Evolutionary conservation across 257 asterid species (phyloP).

Genomic region (Cordia subcordata): DNA sequence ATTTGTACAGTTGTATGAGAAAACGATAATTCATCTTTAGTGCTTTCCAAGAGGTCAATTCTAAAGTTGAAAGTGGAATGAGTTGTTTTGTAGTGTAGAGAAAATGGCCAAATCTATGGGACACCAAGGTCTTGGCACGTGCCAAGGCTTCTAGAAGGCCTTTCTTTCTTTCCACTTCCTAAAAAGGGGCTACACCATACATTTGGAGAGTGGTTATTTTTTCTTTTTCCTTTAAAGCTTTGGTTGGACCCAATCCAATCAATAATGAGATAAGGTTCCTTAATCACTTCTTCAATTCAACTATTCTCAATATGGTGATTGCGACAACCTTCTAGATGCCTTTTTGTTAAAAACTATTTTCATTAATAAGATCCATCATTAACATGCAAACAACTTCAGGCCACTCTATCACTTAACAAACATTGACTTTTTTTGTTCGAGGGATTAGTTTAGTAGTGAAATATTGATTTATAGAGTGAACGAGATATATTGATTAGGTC

Average conservation of each 20-base stretch:
- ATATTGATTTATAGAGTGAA: too few relatives aligned
- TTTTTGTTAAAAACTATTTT: neutral
- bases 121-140: neutral
- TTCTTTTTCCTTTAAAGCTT: neutral
- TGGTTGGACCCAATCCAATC: constrained; percentile 6
- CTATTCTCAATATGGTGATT: neutral
- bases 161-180: constrained; percentile 9
- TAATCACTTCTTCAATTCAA: too few relatives aligned
- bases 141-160: constrained; percentile 38
- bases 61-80: neutral
- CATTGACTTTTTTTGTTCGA: too few relatives aligned
- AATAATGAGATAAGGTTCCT: neutral
- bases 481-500: too few relatives aligned
- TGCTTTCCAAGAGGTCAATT: neutral
- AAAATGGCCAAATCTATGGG: neutral
- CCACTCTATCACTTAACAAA: too few relatives aligned
- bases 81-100: too few relatives aligned
- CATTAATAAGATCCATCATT: neutral
- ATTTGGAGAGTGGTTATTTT: constrained; percentile 12
- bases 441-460: too few relatives aligned
- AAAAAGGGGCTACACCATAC: constrained; percentile 18
- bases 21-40: neutral
- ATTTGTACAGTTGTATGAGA: neutral
- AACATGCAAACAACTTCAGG: too few relatives aligned
- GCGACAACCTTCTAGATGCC: constrained; percentile 5